Conservation (phyloP, 495 filamentous ascomycete species). For the Aspergillus nidulans region DNA sequence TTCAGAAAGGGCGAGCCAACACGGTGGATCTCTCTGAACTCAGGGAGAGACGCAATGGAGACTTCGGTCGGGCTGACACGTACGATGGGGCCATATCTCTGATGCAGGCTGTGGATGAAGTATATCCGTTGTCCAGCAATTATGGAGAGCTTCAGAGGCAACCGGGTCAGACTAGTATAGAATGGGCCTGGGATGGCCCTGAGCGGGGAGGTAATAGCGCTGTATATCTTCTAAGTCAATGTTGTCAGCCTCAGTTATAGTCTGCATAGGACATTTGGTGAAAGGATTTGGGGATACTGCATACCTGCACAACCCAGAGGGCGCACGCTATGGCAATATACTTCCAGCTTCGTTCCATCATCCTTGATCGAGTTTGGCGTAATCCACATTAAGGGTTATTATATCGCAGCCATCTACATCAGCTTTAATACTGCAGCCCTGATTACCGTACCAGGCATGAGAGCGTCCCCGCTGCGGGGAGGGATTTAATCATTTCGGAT, state of each 20-base stretch:
- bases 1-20: slow-evolving; percentile 24
- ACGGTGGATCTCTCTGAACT: slow-evolving; percentile 31
- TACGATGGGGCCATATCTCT: slow-evolving; percentile 27
- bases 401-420: no score
- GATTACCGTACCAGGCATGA: no score
- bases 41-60: slow-evolving; percentile 26
- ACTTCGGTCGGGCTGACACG: slow-evolving; percentile 35
- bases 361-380: no score
- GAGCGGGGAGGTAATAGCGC: slow-evolving; percentile 22
- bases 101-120: neutral
- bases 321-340: neutral
- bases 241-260: neutral
- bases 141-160: slow-evolving; percentile 29
- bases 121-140: slow-evolving; percentile 14
- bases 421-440: no score
- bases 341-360: neutral
- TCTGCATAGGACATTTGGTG: neutral
- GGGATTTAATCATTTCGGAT: neutral
- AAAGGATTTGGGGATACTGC: neutral
- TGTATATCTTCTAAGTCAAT: slow-evolving; percentile 5
- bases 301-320: slow-evolving; percentile 2
- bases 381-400: no score
- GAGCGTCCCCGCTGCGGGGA: no score
- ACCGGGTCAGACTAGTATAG: slow-evolving; percentile 46
- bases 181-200: slow-evolving; percentile 42